Percentiles rank a stretch among this genome's conserved stretches.
Evolutionary conservation across 1,139 yeast genomes (phyloP).

Genomic region (Sugiyamaella novakii): DNA sequence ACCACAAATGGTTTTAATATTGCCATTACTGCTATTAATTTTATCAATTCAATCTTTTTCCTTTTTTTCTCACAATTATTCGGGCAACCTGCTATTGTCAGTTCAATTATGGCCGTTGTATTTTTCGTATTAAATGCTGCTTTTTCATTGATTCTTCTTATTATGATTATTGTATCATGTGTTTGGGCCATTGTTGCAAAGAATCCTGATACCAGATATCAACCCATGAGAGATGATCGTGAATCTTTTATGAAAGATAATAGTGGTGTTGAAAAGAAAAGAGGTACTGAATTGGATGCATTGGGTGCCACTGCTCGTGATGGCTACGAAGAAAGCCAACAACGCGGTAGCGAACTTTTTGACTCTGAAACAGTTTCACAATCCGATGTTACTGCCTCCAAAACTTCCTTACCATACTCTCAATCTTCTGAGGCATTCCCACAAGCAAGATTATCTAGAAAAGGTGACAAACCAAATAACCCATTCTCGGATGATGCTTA

Average conservation of each 20-base stretch:
- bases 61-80: conserved; percentile 86
- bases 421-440: conserved; percentile 29
- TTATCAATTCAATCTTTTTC: conserved; percentile 82
- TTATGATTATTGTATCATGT: conserved; percentile 87
- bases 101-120: conserved; percentile 92
- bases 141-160: conserved; percentile 76
- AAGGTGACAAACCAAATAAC: conserved; percentile 19
- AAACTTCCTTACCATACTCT: conserved; percentile 8
- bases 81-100: conserved; percentile 80
- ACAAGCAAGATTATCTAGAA: conserved; percentile 31
- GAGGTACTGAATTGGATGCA: conserved; percentile 74
- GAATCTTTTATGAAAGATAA: conserved; percentile 79
- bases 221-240: conserved; percentile 96
- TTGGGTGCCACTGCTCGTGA: conserved; percentile 85
- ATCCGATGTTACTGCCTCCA: conserved; percentile 12
- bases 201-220: conserved; percentile 94
- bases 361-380: conserved; percentile 11
- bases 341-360: conserved; percentile 7
- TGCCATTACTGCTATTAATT: conserved; percentile 74
- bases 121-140: conserved; percentile 87
- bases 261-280: conserved; percentile 37
- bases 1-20: conserved; percentile 91
- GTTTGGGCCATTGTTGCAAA: conserved; percentile 78
- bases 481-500: conserved; percentile 20
- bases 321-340: conserved; percentile 31